Evolutionary conservation across 192 early-diverging fungal species (phyloP).

Genomic region (Backusella australiensis): DNA sequence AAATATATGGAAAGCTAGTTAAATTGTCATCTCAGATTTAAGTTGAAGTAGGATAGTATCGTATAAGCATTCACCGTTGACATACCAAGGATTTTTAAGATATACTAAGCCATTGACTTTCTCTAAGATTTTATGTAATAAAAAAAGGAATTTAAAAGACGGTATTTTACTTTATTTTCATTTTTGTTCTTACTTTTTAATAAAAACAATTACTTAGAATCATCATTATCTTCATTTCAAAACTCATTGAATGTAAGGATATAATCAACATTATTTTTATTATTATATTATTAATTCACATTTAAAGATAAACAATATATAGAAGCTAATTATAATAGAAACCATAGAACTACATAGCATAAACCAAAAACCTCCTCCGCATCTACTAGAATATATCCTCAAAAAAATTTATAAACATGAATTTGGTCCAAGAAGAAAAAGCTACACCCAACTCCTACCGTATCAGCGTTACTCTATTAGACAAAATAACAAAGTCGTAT

Average conservation of each 20-base stretch:
- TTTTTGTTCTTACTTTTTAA: background rate
- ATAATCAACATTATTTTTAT: background rate
- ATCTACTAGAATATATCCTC: background rate
- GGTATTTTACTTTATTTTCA: background rate
- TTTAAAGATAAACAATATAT: background rate
- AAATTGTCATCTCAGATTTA: background rate
- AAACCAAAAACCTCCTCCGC: background rate
- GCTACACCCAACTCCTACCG: background rate
- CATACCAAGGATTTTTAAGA: background rate
- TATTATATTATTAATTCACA: background rate
- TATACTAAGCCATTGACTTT: background rate
- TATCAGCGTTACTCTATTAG: background rate
- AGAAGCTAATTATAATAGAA: background rate
- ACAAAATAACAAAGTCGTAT: background rate
- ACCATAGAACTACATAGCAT: background rate
- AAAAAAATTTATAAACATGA: background rate
- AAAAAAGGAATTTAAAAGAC: background rate
- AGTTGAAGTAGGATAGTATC: background rate
- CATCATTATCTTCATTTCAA: background rate
- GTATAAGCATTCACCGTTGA: background rate
- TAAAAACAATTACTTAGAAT: background rate
- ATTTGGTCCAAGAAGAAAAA: background rate
- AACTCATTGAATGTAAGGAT: background rate
- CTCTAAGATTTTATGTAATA: background rate
- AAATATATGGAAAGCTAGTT: background rate